Base-by-base conservation (phyloP, 768 basidiomycete species). In the Candolleomyces eurysporus region DNA sequence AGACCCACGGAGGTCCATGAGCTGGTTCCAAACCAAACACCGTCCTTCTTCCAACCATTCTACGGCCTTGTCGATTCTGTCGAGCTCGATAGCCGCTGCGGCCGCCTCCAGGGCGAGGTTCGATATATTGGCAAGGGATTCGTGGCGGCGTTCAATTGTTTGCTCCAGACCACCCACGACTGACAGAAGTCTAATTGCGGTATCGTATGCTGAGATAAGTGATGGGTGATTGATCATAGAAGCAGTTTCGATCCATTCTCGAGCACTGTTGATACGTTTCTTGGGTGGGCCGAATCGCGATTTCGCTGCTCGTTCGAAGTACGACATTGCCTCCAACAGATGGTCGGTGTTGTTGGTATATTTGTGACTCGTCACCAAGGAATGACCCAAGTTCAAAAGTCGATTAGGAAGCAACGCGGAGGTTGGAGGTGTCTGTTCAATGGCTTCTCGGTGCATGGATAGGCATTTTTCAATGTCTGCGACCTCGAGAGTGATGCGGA, bases 21-120 rank as follows among this genome's bases (percentile, higher is more conserved):
- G 58, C 42, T 74, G 74, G 30, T 59, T 64, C 73, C 75, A 75
- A 4, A 71, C 61, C 9, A 73, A 57, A 22, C 68, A 68, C 3
- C 72, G 66, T 0, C 73, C 71, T 51, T 70, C 65, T 42, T 73
- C 72, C 5, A 79, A 66, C 68, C 76, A 69, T 62, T 77, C 75
- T 36, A 78, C 65, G 16, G 69, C 73, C 16, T 60, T 66, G 4
- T 71, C 59, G 10, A 65, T 57, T 6, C 70, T 61, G 11, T 57
- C 57, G 5, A 57, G 21, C 32, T 63, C 57, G 39, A 72, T 67
- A 7, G 73, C 73, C 21, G 66, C 67, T 9, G 69, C 64, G 0
- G 68, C 71, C 4, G 73, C 72, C 14, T 54, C 22, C 4, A 56
- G n/a, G 2, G 62, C 22, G 6, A 59, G n/a, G 11, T 39, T 26